Evolutionary conservation across 768 basidiomycete genomes (phyloP), one percentile per base, ranked within the genome.

Genomic region (Mycena floridula): DNA sequence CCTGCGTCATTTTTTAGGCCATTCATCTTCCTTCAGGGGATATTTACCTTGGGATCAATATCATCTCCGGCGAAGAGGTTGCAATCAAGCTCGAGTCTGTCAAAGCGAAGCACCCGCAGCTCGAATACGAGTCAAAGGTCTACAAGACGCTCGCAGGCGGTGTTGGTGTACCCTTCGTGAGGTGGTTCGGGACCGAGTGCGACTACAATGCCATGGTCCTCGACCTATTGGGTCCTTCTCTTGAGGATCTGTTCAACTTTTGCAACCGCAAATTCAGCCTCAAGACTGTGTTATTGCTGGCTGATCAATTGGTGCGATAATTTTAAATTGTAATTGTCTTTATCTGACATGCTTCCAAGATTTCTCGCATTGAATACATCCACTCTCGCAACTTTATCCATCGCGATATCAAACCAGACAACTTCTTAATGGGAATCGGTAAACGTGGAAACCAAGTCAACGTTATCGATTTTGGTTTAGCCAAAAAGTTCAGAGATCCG

Each of bases 161-260:
- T 53, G 96, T 99, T 46, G 96, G 96, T 42, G 93, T 99, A 9
- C 96, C 96, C 7, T 99, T 99, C 54, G 96, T 99, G 45, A 72
- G 96, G 57, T 99, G 88, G 87, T 89, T 85, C 54, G 87, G 87
- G 20, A 89, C 86, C 35, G 87, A 99, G 67, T 99, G 96, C 66
- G 95, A 99, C 64, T 99, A 97, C 77, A 98, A 98, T 48, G 96
- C 96, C 38, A 99, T 99, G 96, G 96, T 99, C 45, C 71, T 99
- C 56, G 96, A 98, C 66, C 82, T 98, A 44, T 81, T 98, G 24
- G 92, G 92, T 0, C 91, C 91, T 42, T 89, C 87, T 25, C 82
- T 92, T 23, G 89, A 92, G 58, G 89, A 92, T 54, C 74, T 92
- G 16, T 92, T 92, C 79, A 91, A 91, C 66, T 91, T 92, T 58